Base-by-base conservation (phyloP, 176 grass and related monocot genomes). In the Bolboschoenus planiculmis region DNA sequence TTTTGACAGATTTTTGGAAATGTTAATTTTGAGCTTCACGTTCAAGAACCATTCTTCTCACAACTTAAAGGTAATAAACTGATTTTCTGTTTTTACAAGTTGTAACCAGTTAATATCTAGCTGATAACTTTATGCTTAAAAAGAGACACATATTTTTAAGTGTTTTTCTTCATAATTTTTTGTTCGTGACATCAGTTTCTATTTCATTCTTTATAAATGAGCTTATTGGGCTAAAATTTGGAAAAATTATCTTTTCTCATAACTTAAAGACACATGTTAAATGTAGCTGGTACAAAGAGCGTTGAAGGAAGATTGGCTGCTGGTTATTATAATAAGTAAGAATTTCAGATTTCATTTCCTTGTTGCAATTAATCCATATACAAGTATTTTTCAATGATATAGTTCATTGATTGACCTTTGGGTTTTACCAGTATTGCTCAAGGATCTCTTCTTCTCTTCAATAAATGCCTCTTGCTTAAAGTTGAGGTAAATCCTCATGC, bases 11-110 rank as follows among this genome's bases (percentile, higher is more conserved):
- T 94, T 87, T 88, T 89, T 48, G 81, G 80, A 14, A 62, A 78
- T 33, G 87, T 92, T 3, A 80, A 92, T 3, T 92, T 97, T 80
- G 88, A 85, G 78, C 85, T 97, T 56, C 92, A 97, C 90, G 95
- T 97, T 84, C 92, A 92, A 87, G 92, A 97, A 75, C 95, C 95
- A 55, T 97, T 88, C 83, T 97, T 94, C 84, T 92, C 88, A 80
- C 92, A 92, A 60, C 85, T 97, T 68, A 86, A 44, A 88, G 95
- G 95, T 94, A 88, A 47, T 23, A 30, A 58, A 48, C 20, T 63
- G 21, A 46, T 83, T 54, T 78, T 78, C 21, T 27, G 7, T n/a
- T 7, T 78, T 31, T 78, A 11, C 4, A 40, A 30, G 39, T 23
- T 8, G 4, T 24, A 15, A 51, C 15, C 13, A 51, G 10, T 73